Evolutionary conservation across 805 yeast genomes (phyloP).

Genomic region (Suhomyces canberraensis): DNA sequence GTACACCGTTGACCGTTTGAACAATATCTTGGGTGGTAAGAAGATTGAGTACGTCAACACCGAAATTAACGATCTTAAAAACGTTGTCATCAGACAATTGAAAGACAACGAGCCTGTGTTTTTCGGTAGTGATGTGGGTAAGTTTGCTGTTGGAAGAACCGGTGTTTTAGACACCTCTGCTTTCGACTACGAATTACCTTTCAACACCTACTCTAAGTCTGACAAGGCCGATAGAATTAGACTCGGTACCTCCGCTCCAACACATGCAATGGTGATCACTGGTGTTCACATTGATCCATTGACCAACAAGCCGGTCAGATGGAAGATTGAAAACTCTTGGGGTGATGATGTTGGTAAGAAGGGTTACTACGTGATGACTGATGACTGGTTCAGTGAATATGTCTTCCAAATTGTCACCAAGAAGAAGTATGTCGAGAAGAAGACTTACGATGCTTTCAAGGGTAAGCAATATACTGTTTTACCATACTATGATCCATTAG

Average conservation of each 20-base stretch:
- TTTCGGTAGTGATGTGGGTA: conserved; percentile 89
- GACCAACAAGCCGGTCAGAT: conserved; percentile 37
- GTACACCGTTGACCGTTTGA: conserved; percentile 69
- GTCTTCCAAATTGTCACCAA: conserved; percentile 41
- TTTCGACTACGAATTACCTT: conserved; percentile 61
- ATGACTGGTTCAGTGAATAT: conserved; percentile 42
- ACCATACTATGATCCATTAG: conserved; percentile 44
- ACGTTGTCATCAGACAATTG: conserved; percentile 63
- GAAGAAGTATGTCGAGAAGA: conserved; percentile 34
- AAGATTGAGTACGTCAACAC: conserved; percentile 70
- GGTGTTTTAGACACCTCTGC: conserved; percentile 74
- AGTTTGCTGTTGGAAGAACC: conserved; percentile 55
- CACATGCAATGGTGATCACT: conserved; percentile 86
- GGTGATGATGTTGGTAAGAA: conserved; percentile 40
- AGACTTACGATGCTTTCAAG: conserved; percentile 36
- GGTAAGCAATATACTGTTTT: conserved; percentile 27
- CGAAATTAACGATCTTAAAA: conserved; percentile 54
- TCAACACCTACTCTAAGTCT: conserved; percentile 50
- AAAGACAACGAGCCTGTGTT: conserved; percentile 75
- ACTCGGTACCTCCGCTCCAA: conserved; percentile 74
- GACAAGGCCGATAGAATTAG: conserved; percentile 66
- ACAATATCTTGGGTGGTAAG: conserved; percentile 69
- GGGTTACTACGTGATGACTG: conserved; percentile 44
- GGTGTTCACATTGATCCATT: conserved; percentile 69
- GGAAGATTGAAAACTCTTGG: conserved; percentile 47